Evolutionary conservation across 768 basidiomycete genomes (phyloP).

Genomic region (Coprinopsis sp.): DNA sequence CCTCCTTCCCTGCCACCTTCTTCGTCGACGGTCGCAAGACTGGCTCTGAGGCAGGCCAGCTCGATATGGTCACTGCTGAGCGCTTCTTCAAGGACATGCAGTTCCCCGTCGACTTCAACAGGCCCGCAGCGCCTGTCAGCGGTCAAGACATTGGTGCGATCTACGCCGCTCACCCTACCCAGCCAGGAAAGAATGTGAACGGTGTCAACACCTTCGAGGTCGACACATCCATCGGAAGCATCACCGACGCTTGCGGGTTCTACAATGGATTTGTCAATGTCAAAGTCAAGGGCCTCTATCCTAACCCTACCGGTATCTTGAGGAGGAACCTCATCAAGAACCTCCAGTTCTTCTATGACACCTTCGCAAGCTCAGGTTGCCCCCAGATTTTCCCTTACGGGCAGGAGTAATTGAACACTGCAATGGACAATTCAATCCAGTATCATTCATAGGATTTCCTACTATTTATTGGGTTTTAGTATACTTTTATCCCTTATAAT

Average conservation of each 20-base stretch:
- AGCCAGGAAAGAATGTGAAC: conserved; percentile 4
- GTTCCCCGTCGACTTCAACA: conserved; percentile 4
- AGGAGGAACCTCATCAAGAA: background rate
- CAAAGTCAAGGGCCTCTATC: conserved; percentile 2
- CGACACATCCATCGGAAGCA: conserved; percentile 2
- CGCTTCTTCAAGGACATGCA: conserved; percentile 6
- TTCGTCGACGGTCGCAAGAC: conserved; percentile 8
- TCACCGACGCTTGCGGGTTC: background rate
- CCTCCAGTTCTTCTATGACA: conserved; percentile 1
- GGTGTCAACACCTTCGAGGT: no score
- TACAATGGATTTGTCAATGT: conserved; percentile 3
- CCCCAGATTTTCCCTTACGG: conserved; percentile 4
- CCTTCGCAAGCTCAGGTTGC: background rate
- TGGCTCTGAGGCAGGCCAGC: background rate
- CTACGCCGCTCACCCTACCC: conserved; percentile 2
- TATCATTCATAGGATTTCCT: no score
- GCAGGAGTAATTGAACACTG: no score
- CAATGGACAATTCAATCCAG: no score
- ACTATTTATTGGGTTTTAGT: no score
- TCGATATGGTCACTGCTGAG: background rate
- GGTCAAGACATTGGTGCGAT: background rate
- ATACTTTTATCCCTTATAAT: no score
- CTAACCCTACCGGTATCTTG: conserved; percentile 3
- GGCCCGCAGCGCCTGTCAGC: background rate
- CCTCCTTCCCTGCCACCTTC: conserved; percentile 2